Base-by-base conservation (phyloP, 2,329 filamentous ascomycete genomes). In the Beauveria bassiana region DNA sequence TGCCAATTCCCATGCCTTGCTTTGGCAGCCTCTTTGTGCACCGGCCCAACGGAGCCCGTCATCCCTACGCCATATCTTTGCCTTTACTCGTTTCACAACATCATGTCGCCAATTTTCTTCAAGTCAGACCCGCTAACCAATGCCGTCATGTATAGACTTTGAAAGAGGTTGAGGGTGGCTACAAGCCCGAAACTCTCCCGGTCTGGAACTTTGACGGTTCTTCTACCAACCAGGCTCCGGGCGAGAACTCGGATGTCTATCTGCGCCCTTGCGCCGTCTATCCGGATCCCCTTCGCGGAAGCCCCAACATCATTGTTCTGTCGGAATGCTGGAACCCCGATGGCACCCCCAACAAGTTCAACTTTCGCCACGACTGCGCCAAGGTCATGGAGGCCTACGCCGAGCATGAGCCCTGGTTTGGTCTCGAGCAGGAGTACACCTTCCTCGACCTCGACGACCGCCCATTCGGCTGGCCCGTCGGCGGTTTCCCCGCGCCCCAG, bases 201-300 rank as follows among this genome's bases (percentile, higher is more conserved):
- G 77, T 79, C 66, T 82, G 79, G 79, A 82, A 81, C 75, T 82
- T 82, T 61, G 79, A 82, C 61, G 93, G 93, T 72, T 96, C 91
- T 62, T 96, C 92, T 16, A 97, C 92, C 68, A 87, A 84, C 68
- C 93, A 98, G 79, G 93, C 93, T 54, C 91, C 91, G 46, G 92
- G 93, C 71, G 90, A 96, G 77, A 95, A 98, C 86, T 96, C 91
- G 53, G 93, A 98, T 78, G 90, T 97, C 81, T 97, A 96, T 85
- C 90, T 98, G 69, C 89, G 91, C 73, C 93, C 93, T 63, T 86
- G 90, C 65, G 91, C 92, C 69, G 86, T 93, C 79, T 97, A 86
- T 85, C 89, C 91, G 69, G 92, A 96, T 67, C 93, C 93, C 64
- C 93, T 97, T 88, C 90, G 93, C 68, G 85, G 86, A 65, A 86